Percentiles rank a stretch among this genome's conserved stretches.
These are phyloP conservation scores for Delonix regia DNA, from an alignment of 306 rosid species.

Conservation along the genomic window DNA sequence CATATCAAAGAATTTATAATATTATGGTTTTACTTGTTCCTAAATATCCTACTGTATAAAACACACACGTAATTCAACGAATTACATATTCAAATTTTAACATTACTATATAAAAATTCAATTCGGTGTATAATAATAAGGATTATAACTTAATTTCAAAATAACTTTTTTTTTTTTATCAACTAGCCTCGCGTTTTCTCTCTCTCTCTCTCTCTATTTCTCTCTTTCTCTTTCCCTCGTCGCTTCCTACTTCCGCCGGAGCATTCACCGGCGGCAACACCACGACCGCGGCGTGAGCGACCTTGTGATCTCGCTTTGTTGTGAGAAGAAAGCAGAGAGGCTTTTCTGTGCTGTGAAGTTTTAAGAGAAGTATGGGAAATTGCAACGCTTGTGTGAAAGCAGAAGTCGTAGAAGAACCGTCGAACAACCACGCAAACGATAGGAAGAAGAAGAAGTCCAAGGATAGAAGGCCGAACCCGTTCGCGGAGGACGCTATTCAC, in stretches of 20 bases:
- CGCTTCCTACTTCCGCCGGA: conserved; percentile 16
- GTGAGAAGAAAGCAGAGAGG: not conserved
- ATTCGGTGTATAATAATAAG: not conserved
- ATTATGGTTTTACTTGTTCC: too few relatives aligned
- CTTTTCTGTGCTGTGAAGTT: not conserved
- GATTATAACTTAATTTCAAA: conserved; percentile 38
- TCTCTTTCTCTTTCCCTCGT: conserved; percentile 8
- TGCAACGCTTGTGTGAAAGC: conserved; percentile 70
- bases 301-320: not conserved
- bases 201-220: conserved; percentile 12
- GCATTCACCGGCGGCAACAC: conserved; percentile 13
- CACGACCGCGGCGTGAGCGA: not conserved
- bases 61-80: too few relatives aligned
- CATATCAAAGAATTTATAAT: too few relatives aligned
- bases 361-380: conserved; percentile 64
- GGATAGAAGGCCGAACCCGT: conserved; percentile 47
- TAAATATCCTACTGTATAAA: too few relatives aligned
- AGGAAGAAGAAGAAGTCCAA: conserved; percentile 40
- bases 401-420: conserved; percentile 48
- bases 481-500: conserved; percentile 36
- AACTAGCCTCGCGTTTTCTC: conserved; percentile 44
- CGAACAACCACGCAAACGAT: not conserved
- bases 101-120: too few relatives aligned
- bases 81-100: too few relatives aligned
- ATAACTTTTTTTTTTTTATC: not conserved